These are phyloP conservation scores for Zostera marina DNA, from an alignment of 116 monocot genomes.

Conservation along the genomic window DNA sequence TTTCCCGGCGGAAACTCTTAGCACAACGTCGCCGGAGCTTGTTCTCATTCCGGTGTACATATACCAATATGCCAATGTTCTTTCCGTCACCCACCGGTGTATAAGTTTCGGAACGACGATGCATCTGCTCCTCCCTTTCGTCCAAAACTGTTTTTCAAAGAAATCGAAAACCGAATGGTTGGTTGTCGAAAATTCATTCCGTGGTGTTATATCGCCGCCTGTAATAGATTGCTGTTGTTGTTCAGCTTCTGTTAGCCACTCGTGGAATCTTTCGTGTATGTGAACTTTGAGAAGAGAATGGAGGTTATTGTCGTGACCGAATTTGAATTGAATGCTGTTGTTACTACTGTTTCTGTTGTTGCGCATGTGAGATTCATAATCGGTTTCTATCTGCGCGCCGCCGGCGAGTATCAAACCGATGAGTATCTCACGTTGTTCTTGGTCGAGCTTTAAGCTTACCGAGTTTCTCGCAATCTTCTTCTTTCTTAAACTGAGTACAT, in stretches of 20 bases:
- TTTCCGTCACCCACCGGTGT: conserved; percentile 65
- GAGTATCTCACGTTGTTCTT: conserved; percentile 86
- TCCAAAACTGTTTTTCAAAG: conserved; percentile 57
- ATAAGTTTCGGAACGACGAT: conserved; percentile 49
- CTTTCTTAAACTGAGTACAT: conserved; percentile 27
- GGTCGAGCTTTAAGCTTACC: conserved; percentile 53
- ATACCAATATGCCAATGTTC: conserved; percentile 86
- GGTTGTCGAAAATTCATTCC: conserved; percentile 43
- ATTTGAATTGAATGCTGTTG: conserved; percentile 50
- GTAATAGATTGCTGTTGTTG: conserved; percentile 7
- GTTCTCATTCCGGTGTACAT: conserved; percentile 66
- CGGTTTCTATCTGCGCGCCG: conserved; percentile 36
- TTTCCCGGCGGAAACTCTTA: conserved; percentile 49
- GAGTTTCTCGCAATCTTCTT: conserved; percentile 43
- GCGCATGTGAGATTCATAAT: conserved; percentile 30
- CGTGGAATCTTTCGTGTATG: conserved; percentile 51
- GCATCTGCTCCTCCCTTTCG: conserved; percentile 17
- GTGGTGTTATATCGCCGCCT: conserved; percentile 24
- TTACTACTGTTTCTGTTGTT: too few relatives aligned
- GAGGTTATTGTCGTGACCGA: conserved; percentile 24
- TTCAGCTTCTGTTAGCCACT: conserved; percentile 42
- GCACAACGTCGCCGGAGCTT: conserved; percentile 52
- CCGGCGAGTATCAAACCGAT: conserved; percentile 82
- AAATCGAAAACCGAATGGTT: conserved; percentile 51
- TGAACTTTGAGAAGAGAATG: conserved; percentile 51